Conservation (phyloP, 2,329 filamentous ascomycete genomes). For the Orbilia quercus region DNA sequence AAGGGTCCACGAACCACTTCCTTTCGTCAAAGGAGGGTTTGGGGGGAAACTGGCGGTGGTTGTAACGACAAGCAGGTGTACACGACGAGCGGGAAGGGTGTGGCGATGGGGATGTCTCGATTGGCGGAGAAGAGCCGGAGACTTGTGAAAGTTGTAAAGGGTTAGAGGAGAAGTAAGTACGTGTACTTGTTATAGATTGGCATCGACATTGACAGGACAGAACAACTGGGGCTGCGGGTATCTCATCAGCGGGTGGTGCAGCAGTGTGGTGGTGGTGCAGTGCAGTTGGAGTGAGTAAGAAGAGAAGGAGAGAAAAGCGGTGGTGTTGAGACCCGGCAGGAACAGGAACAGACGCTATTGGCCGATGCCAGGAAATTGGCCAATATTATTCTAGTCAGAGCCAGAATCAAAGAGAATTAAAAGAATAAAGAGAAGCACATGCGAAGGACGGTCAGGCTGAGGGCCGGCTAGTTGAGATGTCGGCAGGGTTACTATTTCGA, state of each 20-base stretch:
- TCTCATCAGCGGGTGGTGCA: slow-evolving; percentile 1
- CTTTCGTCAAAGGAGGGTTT: slow-evolving; percentile 54
- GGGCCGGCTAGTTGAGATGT: not conserved
- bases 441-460: not conserved
- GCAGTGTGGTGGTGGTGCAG: not conserved
- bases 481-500: slow-evolving; percentile 12
- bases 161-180: slow-evolving; percentile 1
- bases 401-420: not conserved
- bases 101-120: slow-evolving; percentile 37
- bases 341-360: slow-evolving; percentile 25
- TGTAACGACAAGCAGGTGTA: slow-evolving; percentile 42
- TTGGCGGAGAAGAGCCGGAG: slow-evolving; percentile 32
- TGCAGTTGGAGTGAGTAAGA: not conserved
- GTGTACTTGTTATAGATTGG: slow-evolving; percentile 7
- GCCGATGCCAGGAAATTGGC: not conserved
- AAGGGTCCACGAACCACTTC: slow-evolving; percentile 51
- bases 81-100: slow-evolving; percentile 27
- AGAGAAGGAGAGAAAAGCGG: slow-evolving; percentile 32
- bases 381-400: not conserved
- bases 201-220: slow-evolving; percentile 17
- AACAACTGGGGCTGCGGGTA: not conserved
- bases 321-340: slow-evolving; percentile 40
- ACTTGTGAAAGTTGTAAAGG: slow-evolving; percentile 19
- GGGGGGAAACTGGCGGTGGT: slow-evolving; percentile 51
- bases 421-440: not conserved